Evolutionary conservation across 148 eudicot species (phyloP), one percentile per base, ranked within the genome.

Genomic region (Fagopyrum esculentum): DNA sequence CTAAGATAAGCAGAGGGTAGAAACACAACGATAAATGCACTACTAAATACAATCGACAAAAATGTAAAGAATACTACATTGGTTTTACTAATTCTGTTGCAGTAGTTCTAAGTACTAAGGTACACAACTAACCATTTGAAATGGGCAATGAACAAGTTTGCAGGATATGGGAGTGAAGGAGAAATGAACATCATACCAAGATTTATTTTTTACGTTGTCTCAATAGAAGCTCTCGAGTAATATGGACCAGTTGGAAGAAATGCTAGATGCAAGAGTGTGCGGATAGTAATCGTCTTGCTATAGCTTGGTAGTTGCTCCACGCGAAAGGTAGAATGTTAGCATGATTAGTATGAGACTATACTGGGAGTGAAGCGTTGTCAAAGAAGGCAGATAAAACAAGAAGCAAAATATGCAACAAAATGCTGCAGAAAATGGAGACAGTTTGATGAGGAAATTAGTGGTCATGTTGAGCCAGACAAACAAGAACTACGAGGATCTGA

Each of bases 251-350:
- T 64, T 40, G 46, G 70, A 64, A 22, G 26, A 30, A 64, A 64
- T 61, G 68, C 68, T 61, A 22, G 26, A 22, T 22, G 68, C 68
- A 61, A 29, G 26, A 29, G 11, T 64, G 29, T 5, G 13, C 40
- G 10, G 29, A 64, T 9, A 57, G 29, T 17, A 26, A 57, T 30
- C 10, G 63, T 64, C 70, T 64, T 12, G 70, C 70, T 64, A 64
- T 13, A 64, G 29, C 70, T 64, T 64, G 70, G 35, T 64, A 13
- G 45, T 64, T 40, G 70, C 40, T 64, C n/a, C 70, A 64, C 70
- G 45, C 40, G 70, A 64, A 64, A 64, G 17, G 40, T 64, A 40
- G 45, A 61, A 61, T 10, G 10, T 2, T 4, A 64, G 70, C 8
- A 64, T 30, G 7, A 7, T 19, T 13, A 11, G 51, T 48, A 48